Base-by-base conservation (phyloP, 306 rosid species). In the Casuarina glauca region DNA sequence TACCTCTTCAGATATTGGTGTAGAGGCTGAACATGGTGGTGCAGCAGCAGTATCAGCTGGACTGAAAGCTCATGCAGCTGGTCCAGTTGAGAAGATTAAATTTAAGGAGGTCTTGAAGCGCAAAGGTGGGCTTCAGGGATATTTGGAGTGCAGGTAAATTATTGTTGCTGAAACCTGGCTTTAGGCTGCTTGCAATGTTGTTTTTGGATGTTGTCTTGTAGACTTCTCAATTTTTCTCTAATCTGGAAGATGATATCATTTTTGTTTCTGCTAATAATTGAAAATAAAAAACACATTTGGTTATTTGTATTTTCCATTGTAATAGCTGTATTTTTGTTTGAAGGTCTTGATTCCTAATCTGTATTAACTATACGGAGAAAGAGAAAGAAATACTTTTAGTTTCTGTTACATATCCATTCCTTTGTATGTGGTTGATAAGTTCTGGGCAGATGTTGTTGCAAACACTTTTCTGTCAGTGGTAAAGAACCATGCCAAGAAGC, bases 81-180 rank as follows among this genome's bases (percentile, higher is more conserved):
- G 96, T 81, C 96, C 97, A 82, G 83, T 96, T 78, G 99, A 96
- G 90, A 93, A 85, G 87, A 87, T 93, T 79, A 96, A 87, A 80
- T 96, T 96, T 78, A 96, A 96, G 91, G 99, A 96, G 83, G 78
- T 90, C 78, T 83, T 96, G 82, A 96, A 90, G 94, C 92, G 99
- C 54, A 89, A 89, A 86, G 97, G 98, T 85, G 99, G 99, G 75
- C 90, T 91, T 83, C 96, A 91, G 82, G 99, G 89, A 78, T 96
- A 90, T 81, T 80, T 96, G 84, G 93, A 87, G 81, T 86, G 96
- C 96, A 96, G 99, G 99, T 88, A 74, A 71, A 88, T 85, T 64
- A 53, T 67, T 86, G 58, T 70, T 78, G 81, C 70, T 81, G 73
- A 73, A 80, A 76, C 70, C 62, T 43, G 77, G 46, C 41, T 52